Evolutionary conservation across 2,329 filamentous ascomycete species (phyloP).

Genomic region (Diplocarpon rosae): DNA sequence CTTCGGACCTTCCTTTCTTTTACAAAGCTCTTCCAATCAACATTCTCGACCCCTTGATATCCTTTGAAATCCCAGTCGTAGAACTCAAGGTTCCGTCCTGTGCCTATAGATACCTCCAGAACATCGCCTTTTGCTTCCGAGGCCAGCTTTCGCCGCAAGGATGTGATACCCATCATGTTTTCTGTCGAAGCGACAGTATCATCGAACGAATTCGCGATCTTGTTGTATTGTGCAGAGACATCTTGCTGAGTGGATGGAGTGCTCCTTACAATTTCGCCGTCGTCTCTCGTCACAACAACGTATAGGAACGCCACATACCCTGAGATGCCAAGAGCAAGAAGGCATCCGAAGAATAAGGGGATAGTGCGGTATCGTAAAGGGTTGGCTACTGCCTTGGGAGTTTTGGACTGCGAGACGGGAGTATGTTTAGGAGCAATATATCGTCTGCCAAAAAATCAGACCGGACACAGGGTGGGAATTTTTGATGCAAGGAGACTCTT

Average conservation of each 20-base stretch:
- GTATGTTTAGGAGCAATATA: not conserved
- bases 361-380: constrained; percentile 19
- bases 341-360: constrained; percentile 17
- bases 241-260: constrained; percentile 18
- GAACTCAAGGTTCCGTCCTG: constrained; percentile 48
- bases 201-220: constrained; percentile 44
- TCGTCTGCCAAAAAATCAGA: not conserved
- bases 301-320: not conserved
- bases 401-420: not conserved
- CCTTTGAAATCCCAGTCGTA: constrained; percentile 41
- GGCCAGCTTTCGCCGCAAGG: constrained; percentile 39
- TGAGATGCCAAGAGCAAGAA: constrained; percentile 1
- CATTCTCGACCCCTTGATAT: constrained; percentile 15
- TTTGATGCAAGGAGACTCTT: not conserved
- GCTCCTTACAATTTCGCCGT: constrained; percentile 18
- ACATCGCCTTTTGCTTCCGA: constrained; percentile 42
- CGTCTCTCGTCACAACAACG: not conserved
- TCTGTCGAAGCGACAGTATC: constrained; percentile 46
- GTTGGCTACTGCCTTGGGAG: constrained; percentile 6
- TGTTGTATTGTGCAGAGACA: constrained; percentile 25
- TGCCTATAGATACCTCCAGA: constrained; percentile 52
- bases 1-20: constrained; percentile 34
- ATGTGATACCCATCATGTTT: constrained; percentile 43
- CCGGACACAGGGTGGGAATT: not conserved
- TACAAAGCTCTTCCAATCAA: constrained; percentile 13